A percentile compares a stretch with the other conserved stretches of the same genome.
These are phyloP conservation scores for Daldinia eschscholtzii DNA, from an alignment of 2,329 filamentous ascomycete genomes.

Conservation along the genomic window DNA sequence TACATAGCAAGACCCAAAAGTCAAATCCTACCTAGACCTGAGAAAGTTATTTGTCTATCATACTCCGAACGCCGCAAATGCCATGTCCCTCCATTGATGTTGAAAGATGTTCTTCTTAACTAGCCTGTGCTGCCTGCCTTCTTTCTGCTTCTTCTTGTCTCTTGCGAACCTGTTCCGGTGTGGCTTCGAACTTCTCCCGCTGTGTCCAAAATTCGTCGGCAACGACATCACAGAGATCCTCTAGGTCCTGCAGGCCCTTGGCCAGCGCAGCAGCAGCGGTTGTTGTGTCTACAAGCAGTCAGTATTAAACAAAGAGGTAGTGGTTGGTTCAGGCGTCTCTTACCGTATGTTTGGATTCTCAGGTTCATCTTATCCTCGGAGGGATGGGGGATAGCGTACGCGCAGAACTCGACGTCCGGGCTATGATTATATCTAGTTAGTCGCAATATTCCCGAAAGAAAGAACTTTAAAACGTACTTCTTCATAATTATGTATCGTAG, in stretches of 20 bases:
- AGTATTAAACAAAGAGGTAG: not conserved
- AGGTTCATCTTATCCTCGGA: conserved; percentile 97
- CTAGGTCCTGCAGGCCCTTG: conserved; percentile 89
- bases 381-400: conserved; percentile 96
- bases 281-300: conserved; percentile 72
- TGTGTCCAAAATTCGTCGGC: conserved; percentile 86
- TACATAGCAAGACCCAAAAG: conserved; percentile 56
- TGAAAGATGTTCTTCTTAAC: conserved; percentile 4
- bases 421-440: conserved; percentile 65
- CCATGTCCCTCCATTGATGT: conserved; percentile 29
- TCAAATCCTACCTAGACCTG: conserved; percentile 50
- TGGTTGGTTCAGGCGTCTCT: conserved; percentile 50
- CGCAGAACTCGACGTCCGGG: conserved; percentile 96
- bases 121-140: conserved; percentile 16
- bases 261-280: conserved; percentile 87
- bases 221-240: conserved; percentile 93
- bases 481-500: conserved; percentile 98
- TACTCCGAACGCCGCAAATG: conserved; percentile 53
- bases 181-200: conserved; percentile 69
- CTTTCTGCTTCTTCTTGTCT: conserved; percentile 27
- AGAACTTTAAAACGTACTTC: conserved; percentile 74
- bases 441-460: not conserved
- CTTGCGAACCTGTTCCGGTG: conserved; percentile 30
- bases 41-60: conserved; percentile 46
- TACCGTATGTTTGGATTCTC: conserved; percentile 96